Evolutionary conservation across 2,329 filamentous ascomycete genomes (phyloP), one percentile per base, ranked within the genome.

Genomic region (Exophiala viscosa): DNA sequence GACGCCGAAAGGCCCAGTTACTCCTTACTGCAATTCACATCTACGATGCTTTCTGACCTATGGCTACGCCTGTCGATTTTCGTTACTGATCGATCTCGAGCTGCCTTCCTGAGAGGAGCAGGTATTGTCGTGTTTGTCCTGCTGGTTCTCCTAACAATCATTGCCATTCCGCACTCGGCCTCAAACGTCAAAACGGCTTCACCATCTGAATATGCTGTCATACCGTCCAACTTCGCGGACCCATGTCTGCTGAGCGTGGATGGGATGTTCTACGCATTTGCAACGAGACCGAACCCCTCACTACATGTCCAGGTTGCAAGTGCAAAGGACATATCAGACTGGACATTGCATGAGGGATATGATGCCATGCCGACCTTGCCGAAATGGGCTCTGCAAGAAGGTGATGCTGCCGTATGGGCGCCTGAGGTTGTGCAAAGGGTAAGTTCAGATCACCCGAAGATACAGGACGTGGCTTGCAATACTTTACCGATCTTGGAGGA

Each of bases 211-310:
- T 48, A 48, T 41, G 51, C 51, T 23, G 51, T 54, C 9, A 48
- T 75, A 32, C 54, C 66, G 43, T 63, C 63, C 23, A 73, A 82
- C 66, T 83, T 83, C 61, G 72, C 80, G 10, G 79, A 83, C 57
- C 80, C 80, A 5, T 68, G 71, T n/a, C 69, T 82, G 34, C 65
- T 75, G 56, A 75, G 65, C n/a, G 67, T 73, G 51, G 73, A 72
- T 15, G 70, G 66, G 2, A 32, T 36, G 33, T 83, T 76, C 72
- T 79, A 82, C 59, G 75, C 80, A 5, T 83, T 82, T 61, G 78
- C 72, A 1, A 82, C 78, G 1, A 17, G 45, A 48, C 28, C 69
- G 36, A 69, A 69, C 45, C 73, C 73, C 38, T 73, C 71, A 44
- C 68, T 70, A 11, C 69, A 79, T 57, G 72, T 83, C 8, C 81